Evolutionary conservation across 768 basidiomycete species (phyloP), one percentile per base, ranked within the genome.

Genomic region (Hericium coralloides): DNA sequence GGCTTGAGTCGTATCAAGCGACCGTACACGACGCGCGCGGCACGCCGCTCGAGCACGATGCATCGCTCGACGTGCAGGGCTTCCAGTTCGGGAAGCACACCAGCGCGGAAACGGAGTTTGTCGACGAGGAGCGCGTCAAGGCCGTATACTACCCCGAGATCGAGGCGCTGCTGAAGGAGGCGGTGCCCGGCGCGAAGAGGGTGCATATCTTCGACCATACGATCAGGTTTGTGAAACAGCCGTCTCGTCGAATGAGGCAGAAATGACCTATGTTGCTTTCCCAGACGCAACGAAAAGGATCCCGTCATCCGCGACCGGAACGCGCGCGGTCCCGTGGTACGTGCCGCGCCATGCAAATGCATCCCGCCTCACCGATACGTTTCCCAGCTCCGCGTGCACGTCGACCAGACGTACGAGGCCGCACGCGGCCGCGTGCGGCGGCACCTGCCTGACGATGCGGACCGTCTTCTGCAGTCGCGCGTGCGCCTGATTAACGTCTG

Each of bases 121-220:
- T 58, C 12, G 68, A 77, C 53, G 74, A 77, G 31, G 73, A 68
- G 41, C 60, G 53, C 49, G 74, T 79, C 59, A 59, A 64, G 63
- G 53, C 52, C 8, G 63, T 41, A 20, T 79, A 79, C 55, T 79
- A 78, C 58, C 58, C 64, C 38, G 77, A 79, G 63, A 68, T 72
- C 0, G 71, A 72, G 56, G 70, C 71, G 57, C 63, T 79, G 23
- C 52, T 78, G 59, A 77, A 72, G 64, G 65, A 68, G 58, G 52
- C 70, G n/a, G 63, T 49, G 7, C 49, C 70, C 0, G 74, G 75
- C 4, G 76, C 71, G 12, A 72, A 69, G 63, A 65, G 66, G 39
- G 69, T 76, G 47, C 62, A 74, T 60, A 68, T 79, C 57, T 79
- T 79, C 31, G 77, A 79, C 56, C 75, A 77, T 58, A 76, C 73